A percentile compares a stretch with the other conserved stretches of the same genome.
These are phyloP conservation scores for Cenchrus americanus DNA, from an alignment of 176 grass and related monocot species.

Conservation along the genomic window DNA sequence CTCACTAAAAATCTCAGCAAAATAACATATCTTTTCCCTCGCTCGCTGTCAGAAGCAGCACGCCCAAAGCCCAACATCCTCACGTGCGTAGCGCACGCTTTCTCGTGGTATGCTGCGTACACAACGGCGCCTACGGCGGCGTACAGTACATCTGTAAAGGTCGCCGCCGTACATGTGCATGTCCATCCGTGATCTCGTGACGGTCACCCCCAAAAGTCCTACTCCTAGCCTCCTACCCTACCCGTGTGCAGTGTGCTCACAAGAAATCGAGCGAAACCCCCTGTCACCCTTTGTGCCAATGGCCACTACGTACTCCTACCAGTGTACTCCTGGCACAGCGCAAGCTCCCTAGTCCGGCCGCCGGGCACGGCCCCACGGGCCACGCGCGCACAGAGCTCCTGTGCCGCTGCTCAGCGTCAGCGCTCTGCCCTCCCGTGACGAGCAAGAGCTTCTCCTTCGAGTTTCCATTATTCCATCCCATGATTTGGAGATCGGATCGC, in stretches of 20 bases:
- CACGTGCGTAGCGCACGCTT: background rate
- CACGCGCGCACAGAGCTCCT: background rate
- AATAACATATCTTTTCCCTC: no score
- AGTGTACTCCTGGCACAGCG: no score
- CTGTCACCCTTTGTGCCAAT: no score
- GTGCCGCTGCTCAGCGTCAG: no score
- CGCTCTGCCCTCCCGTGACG: background rate
- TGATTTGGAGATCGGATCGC: background rate
- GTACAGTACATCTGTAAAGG: no score
- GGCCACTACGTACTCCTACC: no score
- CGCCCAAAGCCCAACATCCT: background rate
- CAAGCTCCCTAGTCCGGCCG: background rate
- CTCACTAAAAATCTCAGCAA: no score
- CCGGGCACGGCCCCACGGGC: background rate
- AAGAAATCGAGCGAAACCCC: no score
- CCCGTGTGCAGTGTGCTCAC: background rate
- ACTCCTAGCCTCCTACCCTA: background rate
- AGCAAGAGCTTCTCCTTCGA: background rate
- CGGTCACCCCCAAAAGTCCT: background rate
- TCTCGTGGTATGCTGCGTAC: background rate
- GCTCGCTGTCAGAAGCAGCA: background rate
- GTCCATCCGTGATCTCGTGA: constrained; percentile 6
- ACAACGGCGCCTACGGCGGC: no score
- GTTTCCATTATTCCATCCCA: background rate
- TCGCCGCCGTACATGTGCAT: background rate